phyloP scores from a whole-genome alignment of 495 filamentous ascomycete species.

The Penicillium daleae region DNA sequence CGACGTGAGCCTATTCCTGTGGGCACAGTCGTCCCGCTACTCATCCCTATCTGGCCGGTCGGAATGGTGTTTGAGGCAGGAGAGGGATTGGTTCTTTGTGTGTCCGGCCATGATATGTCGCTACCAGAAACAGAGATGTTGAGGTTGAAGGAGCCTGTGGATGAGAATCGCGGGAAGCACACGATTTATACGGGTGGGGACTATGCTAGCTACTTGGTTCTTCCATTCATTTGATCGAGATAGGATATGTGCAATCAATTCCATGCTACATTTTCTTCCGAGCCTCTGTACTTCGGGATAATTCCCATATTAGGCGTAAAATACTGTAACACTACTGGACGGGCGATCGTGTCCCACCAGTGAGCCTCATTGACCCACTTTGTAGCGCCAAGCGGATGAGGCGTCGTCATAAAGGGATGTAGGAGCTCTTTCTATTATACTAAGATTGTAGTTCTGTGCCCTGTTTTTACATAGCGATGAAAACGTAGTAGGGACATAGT shows the following conservation, averaged over 20 bases:
- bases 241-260: not conserved
- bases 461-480: no score
- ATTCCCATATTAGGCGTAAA: not conserved
- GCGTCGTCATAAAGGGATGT: not conserved
- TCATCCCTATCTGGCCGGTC: constrained; percentile 25
- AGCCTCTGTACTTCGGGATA: not conserved
- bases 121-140: constrained; percentile 21
- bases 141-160: constrained; percentile 3
- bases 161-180: constrained; percentile 21
- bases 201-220: constrained; percentile 15
- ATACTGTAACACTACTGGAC: not conserved
- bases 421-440: not conserved
- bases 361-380: constrained; percentile 2
- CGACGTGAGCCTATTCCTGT: constrained; percentile 5
- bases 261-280: not conserved
- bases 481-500: no score
- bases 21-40: constrained; percentile 12
- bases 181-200: constrained; percentile 21
- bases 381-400: not conserved
- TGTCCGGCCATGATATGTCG: constrained; percentile 28
- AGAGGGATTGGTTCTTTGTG: constrained; percentile 20
- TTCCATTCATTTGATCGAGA: not conserved
- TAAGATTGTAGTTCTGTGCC: not conserved
- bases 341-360: not conserved
- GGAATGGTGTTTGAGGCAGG: constrained; percentile 29